These are phyloP conservation scores for Luzula sylvatica DNA, from an alignment of 176 grass and related monocot species.

Conservation along the genomic window DNA sequence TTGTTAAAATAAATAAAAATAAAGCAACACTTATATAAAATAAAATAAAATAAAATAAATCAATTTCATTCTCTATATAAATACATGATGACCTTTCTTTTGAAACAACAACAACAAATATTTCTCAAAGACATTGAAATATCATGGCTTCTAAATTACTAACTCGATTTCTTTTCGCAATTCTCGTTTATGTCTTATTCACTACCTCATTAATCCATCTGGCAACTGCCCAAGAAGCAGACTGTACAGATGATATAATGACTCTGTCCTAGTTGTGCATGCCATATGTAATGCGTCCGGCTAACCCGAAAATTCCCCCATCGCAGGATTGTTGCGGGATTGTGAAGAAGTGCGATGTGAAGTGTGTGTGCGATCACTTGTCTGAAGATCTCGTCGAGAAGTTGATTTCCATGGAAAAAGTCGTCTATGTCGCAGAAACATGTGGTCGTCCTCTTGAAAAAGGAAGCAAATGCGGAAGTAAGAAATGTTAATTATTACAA, in stretches of 20 bases:
- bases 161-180: slow-evolving; percentile 1
- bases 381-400: slow-evolving; percentile 4
- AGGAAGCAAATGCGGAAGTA: slow-evolving; percentile 24
- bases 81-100: too few relatives aligned
- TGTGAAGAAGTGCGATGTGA: slow-evolving; percentile 6
- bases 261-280: slow-evolving; percentile 2
- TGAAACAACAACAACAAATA: too few relatives aligned
- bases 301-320: slow-evolving; percentile 24
- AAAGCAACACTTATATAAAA: too few relatives aligned
- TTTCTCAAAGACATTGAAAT: too few relatives aligned
- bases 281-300: slow-evolving; percentile 14
- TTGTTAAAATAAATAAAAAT: too few relatives aligned
- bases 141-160: slow-evolving; percentile 10
- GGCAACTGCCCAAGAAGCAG: neutral
- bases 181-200: neutral
- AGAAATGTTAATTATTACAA: too few relatives aligned
- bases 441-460: slow-evolving; percentile 12
- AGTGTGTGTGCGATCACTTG: slow-evolving; percentile 30
- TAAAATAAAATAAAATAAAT: too few relatives aligned
- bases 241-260: neutral
- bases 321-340: slow-evolving; percentile 17
- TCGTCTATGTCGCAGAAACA: slow-evolving; percentile 15
- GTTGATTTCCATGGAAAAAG: slow-evolving; percentile 32
- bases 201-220: neutral
- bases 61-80: too few relatives aligned